phyloP scores from a whole-genome alignment of 164 flowering plant species.

The Stephania japonica region DNA sequence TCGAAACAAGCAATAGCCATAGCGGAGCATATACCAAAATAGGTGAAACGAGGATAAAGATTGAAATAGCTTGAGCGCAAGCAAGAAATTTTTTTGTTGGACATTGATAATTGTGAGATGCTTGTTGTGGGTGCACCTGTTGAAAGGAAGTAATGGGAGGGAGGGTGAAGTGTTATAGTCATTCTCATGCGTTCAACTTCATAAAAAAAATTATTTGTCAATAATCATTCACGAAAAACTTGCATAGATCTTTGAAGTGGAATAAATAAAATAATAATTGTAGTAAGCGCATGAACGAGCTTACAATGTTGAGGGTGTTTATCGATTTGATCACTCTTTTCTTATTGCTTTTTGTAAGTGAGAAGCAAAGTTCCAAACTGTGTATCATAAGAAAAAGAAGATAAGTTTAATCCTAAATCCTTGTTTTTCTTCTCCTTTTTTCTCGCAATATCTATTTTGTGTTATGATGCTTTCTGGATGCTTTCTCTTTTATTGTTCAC shows the following conservation, averaged over 20 bases:
- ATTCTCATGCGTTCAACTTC: background rate
- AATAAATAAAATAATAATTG: background rate
- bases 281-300: background rate
- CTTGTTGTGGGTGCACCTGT: background rate
- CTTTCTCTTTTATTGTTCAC: background rate
- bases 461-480: background rate
- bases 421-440: background rate
- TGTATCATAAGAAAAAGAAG: background rate
- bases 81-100: too few species aligned
- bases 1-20: background rate
- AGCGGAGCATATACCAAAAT: background rate
- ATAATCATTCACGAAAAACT: background rate
- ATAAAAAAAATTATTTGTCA: background rate
- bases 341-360: background rate
- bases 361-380: background rate
- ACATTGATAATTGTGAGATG: background rate
- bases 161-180: background rate
- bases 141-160: background rate
- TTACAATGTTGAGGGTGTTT: background rate
- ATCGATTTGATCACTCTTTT: background rate
- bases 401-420: background rate
- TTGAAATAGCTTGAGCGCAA: too few species aligned
- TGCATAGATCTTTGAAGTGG: background rate
- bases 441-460: background rate
- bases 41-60: background rate